Evolutionary conservation across 1,139 yeast species (phyloP), one percentile per base, ranked within the genome.

Genomic region (Saccharomyces hybrid): DNA sequence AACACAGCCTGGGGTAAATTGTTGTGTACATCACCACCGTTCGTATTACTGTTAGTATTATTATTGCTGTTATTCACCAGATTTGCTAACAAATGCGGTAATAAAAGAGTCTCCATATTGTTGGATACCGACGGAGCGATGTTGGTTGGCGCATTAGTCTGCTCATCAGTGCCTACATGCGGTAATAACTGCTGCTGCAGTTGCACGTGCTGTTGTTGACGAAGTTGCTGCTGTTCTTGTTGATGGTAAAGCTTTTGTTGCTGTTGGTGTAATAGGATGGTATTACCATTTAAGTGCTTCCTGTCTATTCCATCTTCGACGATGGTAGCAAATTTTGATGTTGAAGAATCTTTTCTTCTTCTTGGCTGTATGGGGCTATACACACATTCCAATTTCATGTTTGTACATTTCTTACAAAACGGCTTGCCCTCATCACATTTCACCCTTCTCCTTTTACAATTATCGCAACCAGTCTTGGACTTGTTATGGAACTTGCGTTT

Each of bases 341-440:
- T 16, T 12, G 44, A 38, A 38, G 44, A 38, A 38, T 38, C 44
- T 38, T 38, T 38, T 52, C 55, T 58, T 51, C 52, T 58, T 34
- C 55, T 55, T 19, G 64, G 64, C 49, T 60, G 60, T 24, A 59
- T 58, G 2, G 74, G 68, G 0, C 75, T 62, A 62, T 84, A 86
- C 0, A 84, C 80, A 73, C 98, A 91, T 31, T 80, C 85, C 48
- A 91, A 75, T 47, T 84, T 85, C 81, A 91, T 80, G 62, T 87
- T 83, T 55, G 76, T 72, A 70, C 98, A 91, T 70, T 89, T 89
- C 32, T 76, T 76, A 70, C 98, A 91, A 14, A 75, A 68, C 0
- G 98, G 98, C 62, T 83, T 86, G 0, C 77, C 75, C 70, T 91
- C 98, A 70, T 91, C 97, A 74, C 98, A 91, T 68, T 91, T 91